Evolutionary conservation across 2,329 filamentous ascomycete genomes (phyloP).

Genomic region (Fonsecaea pugnacius): DNA sequence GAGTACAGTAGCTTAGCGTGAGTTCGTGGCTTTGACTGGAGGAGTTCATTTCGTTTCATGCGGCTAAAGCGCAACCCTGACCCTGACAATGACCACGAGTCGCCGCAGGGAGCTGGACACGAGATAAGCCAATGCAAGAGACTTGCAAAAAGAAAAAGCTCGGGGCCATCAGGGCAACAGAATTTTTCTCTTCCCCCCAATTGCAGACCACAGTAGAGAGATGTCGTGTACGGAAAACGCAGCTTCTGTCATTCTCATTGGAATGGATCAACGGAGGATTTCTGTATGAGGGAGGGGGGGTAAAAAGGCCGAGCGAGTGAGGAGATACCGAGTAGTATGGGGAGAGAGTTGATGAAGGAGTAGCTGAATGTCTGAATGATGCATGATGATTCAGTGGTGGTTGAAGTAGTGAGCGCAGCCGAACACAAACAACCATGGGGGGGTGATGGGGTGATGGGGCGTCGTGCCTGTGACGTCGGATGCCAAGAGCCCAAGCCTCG

Average conservation of each 20-base stretch:
- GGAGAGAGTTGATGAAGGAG: not conserved
- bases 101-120: not conserved
- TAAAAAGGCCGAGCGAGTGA: not conserved
- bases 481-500: not conserved
- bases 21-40: slow-evolving; percentile 1
- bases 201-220: not conserved
- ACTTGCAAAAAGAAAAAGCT: not conserved
- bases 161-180: not conserved
- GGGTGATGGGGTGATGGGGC: not conserved
- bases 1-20: not conserved
- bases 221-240: not conserved
- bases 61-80: not conserved
- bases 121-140: slow-evolving; percentile 4
- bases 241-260: not conserved
- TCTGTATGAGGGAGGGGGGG: not conserved
- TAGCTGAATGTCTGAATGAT: not conserved
- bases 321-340: not conserved
- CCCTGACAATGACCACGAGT: not conserved
- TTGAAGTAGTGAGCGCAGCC: not conserved
- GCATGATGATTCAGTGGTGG: not conserved
- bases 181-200: not conserved
- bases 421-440: not conserved
- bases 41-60: slow-evolving; percentile 1
- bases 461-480: not conserved
- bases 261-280: slow-evolving; percentile 10